Base-by-base conservation (phyloP, 139 green algal species). In the Eudorina sp. region DNA sequence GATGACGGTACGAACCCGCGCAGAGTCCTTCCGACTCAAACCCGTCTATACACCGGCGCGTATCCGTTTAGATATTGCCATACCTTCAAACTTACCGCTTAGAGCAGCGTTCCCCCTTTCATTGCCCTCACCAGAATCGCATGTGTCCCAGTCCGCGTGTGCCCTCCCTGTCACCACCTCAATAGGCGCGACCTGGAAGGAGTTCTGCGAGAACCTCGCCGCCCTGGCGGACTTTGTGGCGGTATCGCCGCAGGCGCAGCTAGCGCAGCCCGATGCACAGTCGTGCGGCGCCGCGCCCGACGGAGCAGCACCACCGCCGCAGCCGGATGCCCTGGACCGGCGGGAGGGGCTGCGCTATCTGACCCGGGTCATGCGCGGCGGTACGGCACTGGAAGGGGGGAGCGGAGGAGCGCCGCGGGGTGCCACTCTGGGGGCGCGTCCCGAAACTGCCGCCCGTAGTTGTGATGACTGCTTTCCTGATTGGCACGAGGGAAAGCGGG, bases 201-300 rank as follows among this genome's bases (percentile, higher is more conserved):
- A 90, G 0, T 90, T 90, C 76, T 90, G 86, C 55, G 86, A 90
- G 3, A 34, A 36, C 25, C 86, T 90, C 0, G 43, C 41, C 2
- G 76, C 29, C 23, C 48, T 80, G 16, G 62, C 21, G 0, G 76
- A 82, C 40, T 76, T 83, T 9, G 48, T 90, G 0, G 27, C 73
- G n/a, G 43, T n/a, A 23, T 45, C 4, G 14, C 62, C 18, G 23
- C 23, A 74, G 16, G 53, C 31, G 16, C 48, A 18, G 53, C 51
- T 58, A 9, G 36, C 4, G 25, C 25, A 27, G 9, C 9, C 27
- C 7, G 40, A n/a, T 14, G 48, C 29, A 6, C 34, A n/a, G 0
- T 48, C 75, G 48, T 31, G 21, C 40, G 43, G 7, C 51, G 53
- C 38, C 13, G 55, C 53, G 1, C 2, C 29, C 31, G 23, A 25